phyloP scores from a whole-genome alignment of 345 rosid species.

The Excoecaria cochinchinensis region DNA sequence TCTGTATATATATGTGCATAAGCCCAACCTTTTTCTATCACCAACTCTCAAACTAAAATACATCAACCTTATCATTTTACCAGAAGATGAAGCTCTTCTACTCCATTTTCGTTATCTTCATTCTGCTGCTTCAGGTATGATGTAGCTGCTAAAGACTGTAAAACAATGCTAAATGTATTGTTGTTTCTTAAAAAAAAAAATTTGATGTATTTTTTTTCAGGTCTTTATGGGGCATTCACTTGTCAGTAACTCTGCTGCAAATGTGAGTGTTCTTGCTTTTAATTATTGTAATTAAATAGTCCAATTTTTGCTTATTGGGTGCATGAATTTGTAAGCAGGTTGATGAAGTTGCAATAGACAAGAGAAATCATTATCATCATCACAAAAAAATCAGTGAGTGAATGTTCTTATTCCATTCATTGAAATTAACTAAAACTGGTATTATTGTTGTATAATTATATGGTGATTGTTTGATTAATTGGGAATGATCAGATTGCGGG shows the following conservation, averaged over 20 bases:
- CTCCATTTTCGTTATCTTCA: constrained; percentile 16
- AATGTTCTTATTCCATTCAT: not conserved
- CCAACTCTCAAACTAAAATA: not conserved
- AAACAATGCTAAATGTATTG: not conserved
- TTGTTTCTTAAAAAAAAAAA: not conserved
- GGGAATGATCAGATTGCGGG: constrained; percentile 32
- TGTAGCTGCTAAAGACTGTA: not conserved
- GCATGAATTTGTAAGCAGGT: constrained; percentile 9
- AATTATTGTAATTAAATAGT: not conserved
- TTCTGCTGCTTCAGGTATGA: constrained; percentile 32
- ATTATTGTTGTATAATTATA: no score
- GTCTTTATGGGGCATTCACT: constrained; percentile 22
- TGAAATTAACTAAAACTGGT: not conserved
- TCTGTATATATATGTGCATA: not conserved
- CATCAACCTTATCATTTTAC: not conserved
- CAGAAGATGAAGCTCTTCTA: constrained; percentile 31
- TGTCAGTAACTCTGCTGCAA: constrained; percentile 13
- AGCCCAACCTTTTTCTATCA: not conserved
- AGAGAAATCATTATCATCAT: constrained; percentile 14
- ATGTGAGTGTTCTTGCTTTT: constrained; percentile 11
- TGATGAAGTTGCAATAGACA: constrained; percentile 24
- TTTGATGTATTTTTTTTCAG: constrained; percentile 18
- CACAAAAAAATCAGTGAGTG: constrained; percentile 41
- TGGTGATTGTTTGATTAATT: not conserved
- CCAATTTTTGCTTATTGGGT: not conserved